Conservation (phyloP, 225 moss, liverwort and hornwort genomes). For the Anthoceros angustus region DNA sequence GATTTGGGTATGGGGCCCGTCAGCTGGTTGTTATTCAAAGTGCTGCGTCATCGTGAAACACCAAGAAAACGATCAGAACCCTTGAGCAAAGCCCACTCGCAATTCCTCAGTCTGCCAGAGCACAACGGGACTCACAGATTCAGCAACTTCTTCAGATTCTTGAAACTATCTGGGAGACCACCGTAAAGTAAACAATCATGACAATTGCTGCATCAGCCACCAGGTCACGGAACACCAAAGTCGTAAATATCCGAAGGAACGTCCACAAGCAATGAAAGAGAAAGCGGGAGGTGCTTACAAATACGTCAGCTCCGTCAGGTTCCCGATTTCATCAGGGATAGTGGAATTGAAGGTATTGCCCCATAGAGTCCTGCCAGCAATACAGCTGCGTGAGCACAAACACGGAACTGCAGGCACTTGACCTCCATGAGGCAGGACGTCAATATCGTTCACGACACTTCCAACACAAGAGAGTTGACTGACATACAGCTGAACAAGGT, state of each 20-base stretch:
- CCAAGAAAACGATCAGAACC: neutral
- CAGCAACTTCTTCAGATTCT: neutral
- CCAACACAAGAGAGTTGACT: neutral
- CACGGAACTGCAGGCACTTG: neutral
- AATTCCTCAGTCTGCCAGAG: neutral
- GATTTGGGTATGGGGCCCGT: neutral
- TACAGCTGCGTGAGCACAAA: neutral
- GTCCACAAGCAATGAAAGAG: neutral
- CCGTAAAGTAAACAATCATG: conserved; percentile 3
- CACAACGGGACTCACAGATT: neutral
- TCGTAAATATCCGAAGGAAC: neutral
- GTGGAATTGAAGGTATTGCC: conserved; percentile 22
- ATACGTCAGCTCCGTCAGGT: conserved; percentile 30
- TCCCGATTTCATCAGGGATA: conserved; percentile 28
- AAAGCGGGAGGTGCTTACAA: conserved; percentile 19
- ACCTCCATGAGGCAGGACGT: neutral
- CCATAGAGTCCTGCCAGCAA: conserved; percentile 31
- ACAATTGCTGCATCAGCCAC: conserved; percentile 1
- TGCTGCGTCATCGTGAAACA: neutral
- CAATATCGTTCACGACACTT: neutral
- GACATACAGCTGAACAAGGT: conserved; percentile 28
- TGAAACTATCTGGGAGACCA: neutral
- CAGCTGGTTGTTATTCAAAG: conserved; percentile 2
- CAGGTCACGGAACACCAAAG: no score
- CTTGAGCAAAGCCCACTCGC: no score